Evolutionary conservation across 2,329 filamentous ascomycete genomes (phyloP).

Genomic region (Aspergillus hiratsukae): DNA sequence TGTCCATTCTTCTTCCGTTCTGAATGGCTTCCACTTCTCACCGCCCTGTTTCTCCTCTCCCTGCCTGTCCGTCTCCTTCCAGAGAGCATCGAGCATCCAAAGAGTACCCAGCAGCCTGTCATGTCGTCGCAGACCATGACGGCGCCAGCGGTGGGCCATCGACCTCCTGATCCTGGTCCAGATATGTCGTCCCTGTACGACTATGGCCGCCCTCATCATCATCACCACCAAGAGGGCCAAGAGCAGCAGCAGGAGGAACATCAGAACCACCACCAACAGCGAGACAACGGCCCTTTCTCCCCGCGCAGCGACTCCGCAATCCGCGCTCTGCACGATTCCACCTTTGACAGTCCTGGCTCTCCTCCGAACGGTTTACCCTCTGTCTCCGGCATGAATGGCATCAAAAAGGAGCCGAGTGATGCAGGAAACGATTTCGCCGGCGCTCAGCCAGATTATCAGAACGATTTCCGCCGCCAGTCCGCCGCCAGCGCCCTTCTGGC

Average conservation of each 20-base stretch:
- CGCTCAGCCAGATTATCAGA: slow-evolving; percentile 20
- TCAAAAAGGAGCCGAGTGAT: slow-evolving; percentile 30
- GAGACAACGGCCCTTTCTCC: slow-evolving; percentile 19
- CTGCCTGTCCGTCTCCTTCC: slow-evolving; percentile 19
- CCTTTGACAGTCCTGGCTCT: slow-evolving; percentile 17
- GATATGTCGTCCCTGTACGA: slow-evolving; percentile 39
- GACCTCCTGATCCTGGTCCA: slow-evolving; percentile 39
- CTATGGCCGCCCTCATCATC: slow-evolving; percentile 28
- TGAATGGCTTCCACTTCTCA: background rate
- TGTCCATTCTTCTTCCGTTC: background rate
- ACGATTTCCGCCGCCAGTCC: slow-evolving; percentile 35
- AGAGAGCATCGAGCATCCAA: background rate
- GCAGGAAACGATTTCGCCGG: slow-evolving; percentile 13
- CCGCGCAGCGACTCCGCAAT: slow-evolving; percentile 37
- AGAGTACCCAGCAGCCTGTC: slow-evolving; percentile 29
- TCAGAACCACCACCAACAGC: slow-evolving; percentile 9
- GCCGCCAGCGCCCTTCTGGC: slow-evolving; percentile 40
- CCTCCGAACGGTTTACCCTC: slow-evolving; percentile 27
- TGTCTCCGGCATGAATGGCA: slow-evolving; percentile 22
- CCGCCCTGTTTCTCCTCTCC: slow-evolving; percentile 15
- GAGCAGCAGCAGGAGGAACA: slow-evolving; percentile 17
- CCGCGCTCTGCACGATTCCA: slow-evolving; percentile 36
- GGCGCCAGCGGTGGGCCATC: slow-evolving; percentile 44
- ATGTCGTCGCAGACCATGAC: slow-evolving; percentile 47
- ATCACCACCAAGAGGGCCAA: slow-evolving; percentile 21